phyloP scores from a whole-genome alignment of 495 filamentous ascomycete genomes.

The Neurospora sp. region DNA sequence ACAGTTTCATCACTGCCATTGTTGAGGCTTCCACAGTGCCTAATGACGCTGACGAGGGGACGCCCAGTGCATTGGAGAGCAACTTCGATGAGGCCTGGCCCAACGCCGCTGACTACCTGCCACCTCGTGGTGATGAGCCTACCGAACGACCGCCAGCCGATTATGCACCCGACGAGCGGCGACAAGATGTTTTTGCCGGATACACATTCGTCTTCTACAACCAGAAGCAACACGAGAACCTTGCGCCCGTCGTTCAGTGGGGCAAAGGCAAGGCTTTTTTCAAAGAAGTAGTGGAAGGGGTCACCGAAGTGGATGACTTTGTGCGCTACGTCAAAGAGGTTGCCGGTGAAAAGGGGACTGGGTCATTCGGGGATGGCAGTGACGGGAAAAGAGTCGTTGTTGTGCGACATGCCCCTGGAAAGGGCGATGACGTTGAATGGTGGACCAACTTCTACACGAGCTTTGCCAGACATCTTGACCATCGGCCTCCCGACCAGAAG shows the following conservation, averaged over 20 bases:
- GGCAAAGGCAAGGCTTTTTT: constrained; percentile 76
- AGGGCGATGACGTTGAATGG: constrained; percentile 57
- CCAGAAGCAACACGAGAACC: constrained; percentile 62
- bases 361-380: constrained; percentile 49
- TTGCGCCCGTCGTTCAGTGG: constrained; percentile 62
- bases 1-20: constrained; percentile 58
- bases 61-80: constrained; percentile 57
- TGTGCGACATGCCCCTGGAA: constrained; percentile 58
- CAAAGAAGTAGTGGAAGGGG: constrained; percentile 48
- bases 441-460: constrained; percentile 53
- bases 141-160: constrained; percentile 47
- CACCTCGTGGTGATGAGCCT: constrained; percentile 66
- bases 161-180: constrained; percentile 57
- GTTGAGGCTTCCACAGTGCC: constrained; percentile 55
- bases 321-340: constrained; percentile 65
- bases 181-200: constrained; percentile 69
- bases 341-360: constrained; percentile 60
- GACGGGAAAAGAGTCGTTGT: constrained; percentile 65
- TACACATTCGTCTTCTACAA: constrained; percentile 87
- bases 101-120: constrained; percentile 57
- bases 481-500: constrained; percentile 77
- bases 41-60: constrained; percentile 43
- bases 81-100: constrained; percentile 84
- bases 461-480: constrained; percentile 60
- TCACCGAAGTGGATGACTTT: constrained; percentile 67